These are phyloP conservation scores for Clitoria ternatea DNA, from an alignment of 306 rosid genomes.

Conservation along the genomic window DNA sequence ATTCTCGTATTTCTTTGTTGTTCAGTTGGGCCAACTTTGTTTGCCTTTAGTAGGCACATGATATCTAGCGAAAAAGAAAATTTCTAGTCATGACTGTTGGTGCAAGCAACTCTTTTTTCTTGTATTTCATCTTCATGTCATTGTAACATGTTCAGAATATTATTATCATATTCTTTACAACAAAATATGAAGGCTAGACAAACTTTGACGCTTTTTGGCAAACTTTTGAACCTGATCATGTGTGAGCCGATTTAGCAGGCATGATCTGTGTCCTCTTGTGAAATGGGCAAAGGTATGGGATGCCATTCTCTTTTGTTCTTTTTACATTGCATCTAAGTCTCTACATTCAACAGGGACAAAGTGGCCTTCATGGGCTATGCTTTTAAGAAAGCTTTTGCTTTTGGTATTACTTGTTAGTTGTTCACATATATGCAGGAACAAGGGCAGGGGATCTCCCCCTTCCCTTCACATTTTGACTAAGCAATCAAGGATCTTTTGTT, in stretches of 20 bases:
- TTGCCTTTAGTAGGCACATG: slow-evolving; percentile 5
- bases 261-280: slow-evolving; percentile 44
- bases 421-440: slow-evolving; percentile 10
- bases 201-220: slow-evolving; percentile 34
- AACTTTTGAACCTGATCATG: slow-evolving; percentile 40
- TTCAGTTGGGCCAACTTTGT: slow-evolving; percentile 12
- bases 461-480: neutral
- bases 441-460: neutral
- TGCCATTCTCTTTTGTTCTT: slow-evolving; percentile 44
- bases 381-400: slow-evolving; percentile 32
- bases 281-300: slow-evolving; percentile 45
- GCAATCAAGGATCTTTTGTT: neutral
- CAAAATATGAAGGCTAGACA: slow-evolving; percentile 25
- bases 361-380: slow-evolving; percentile 23
- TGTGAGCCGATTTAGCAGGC: slow-evolving; percentile 43
- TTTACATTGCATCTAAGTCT: slow-evolving; percentile 56
- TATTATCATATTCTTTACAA: slow-evolving; percentile 21
- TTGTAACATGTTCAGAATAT: slow-evolving; percentile 30
- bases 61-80: slow-evolving; percentile 9
- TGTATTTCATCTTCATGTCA: slow-evolving; percentile 21
- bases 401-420: slow-evolving; percentile 31
- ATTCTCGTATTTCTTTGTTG: neutral
- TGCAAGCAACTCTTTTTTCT: slow-evolving; percentile 27
- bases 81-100: neutral
- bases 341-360: neutral